Percentiles rank a stretch among this genome's conserved stretches.
Conservation (phyloP, 2,329 filamentous ascomycete species). For the Diplocarpon rosae region DNA sequence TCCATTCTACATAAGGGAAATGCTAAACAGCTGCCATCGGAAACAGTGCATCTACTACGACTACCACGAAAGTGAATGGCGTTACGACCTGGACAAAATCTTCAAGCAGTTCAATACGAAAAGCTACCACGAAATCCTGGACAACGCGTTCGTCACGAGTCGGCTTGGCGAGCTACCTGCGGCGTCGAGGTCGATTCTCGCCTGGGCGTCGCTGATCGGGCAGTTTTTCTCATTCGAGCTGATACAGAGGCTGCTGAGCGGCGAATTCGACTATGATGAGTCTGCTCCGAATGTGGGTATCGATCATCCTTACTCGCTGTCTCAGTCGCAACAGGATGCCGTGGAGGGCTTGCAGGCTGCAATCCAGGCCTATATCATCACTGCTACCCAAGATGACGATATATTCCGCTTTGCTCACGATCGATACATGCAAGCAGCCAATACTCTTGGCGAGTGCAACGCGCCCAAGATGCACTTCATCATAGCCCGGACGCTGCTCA, state of each 20-base stretch:
- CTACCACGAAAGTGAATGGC: conserved; percentile 72
- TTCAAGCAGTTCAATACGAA: conserved; percentile 77
- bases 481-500: conserved; percentile 71
- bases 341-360: conserved; percentile 73
- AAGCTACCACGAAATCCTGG: conserved; percentile 67
- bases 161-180: conserved; percentile 65
- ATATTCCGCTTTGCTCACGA: conserved; percentile 83
- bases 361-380: conserved; percentile 68
- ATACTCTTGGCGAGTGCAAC: conserved; percentile 57
- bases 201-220: conserved; percentile 78
- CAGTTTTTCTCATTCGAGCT: conserved; percentile 75
- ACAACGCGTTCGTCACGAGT: conserved; percentile 71
- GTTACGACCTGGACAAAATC: conserved; percentile 73
- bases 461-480: conserved; percentile 79
- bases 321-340: conserved; percentile 50
- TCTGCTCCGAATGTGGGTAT: conserved; percentile 30
- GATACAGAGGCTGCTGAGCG: conserved; percentile 64
- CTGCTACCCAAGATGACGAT: conserved; percentile 75
- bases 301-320: conserved; percentile 30
- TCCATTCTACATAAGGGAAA: conserved; percentile 83
- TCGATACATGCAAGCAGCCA: conserved; percentile 68
- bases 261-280: conserved; percentile 51
- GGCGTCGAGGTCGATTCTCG: conserved; percentile 65
- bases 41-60: conserved; percentile 88
- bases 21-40: conserved; percentile 76